Evolutionary conservation across 179 eudicot species (phyloP).

Genomic region (Beta corolliflora): DNA sequence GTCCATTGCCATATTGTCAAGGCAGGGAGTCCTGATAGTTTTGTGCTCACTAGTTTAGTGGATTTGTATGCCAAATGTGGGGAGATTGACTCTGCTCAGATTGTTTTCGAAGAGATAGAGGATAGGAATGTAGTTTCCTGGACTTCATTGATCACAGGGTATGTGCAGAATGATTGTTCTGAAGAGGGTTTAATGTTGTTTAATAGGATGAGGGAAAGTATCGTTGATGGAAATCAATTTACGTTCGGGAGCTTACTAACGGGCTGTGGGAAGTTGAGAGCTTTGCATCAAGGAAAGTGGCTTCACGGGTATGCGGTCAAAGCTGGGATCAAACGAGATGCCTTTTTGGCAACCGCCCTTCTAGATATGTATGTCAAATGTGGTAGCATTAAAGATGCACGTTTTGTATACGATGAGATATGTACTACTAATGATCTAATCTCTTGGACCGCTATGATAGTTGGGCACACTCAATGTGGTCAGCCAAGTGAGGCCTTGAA

Average conservation of each 20-base stretch:
- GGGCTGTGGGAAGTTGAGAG: conserved; percentile 67
- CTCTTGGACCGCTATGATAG: conserved; percentile 90
- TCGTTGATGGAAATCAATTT: conserved; percentile 63
- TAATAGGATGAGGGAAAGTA: conserved; percentile 68
- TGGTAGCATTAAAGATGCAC: conserved; percentile 57
- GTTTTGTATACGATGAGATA: conserved; percentile 48
- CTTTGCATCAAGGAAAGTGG: conserved; percentile 95
- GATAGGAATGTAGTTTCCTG: conserved; percentile 44
- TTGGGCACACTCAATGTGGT: conserved; percentile 67
- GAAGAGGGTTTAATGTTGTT: conserved; percentile 62
- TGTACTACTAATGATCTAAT: conserved; percentile 55
- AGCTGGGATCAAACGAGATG: conserved; percentile 51
- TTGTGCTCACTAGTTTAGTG: conserved; percentile 72
- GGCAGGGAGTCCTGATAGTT: conserved; percentile 60
- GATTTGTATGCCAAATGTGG: conserved; percentile 56
- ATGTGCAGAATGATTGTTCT: conserved; percentile 68
- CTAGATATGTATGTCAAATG: conserved; percentile 81
- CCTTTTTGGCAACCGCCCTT: conserved; percentile 58
- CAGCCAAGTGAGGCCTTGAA: conserved; percentile 53
- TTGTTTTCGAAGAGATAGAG: conserved; percentile 40
- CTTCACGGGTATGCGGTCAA: conserved; percentile 77
- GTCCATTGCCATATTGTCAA: conserved; percentile 69
- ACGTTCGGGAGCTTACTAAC: conserved; percentile 66
- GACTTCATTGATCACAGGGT: conserved; percentile 90
- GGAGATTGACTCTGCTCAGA: conserved; percentile 31